phyloP scores from a whole-genome alignment of 495 filamentous ascomycete genomes.

The Xylaria intraflava region DNA sequence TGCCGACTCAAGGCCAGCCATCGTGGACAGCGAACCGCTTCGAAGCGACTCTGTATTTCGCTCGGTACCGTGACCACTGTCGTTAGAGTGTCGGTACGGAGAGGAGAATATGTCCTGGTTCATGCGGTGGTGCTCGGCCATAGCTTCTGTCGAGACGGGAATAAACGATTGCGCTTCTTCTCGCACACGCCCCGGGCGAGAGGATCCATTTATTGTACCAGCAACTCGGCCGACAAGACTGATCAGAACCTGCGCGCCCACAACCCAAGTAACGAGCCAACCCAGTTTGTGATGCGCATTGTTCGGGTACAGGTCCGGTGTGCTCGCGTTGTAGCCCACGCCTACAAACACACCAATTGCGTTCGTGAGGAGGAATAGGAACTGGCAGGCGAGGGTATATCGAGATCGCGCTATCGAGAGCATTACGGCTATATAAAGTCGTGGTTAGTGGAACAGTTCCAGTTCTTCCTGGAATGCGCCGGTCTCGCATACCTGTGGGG shows the following conservation, averaged over 20 bases:
- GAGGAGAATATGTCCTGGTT: conserved; percentile 32
- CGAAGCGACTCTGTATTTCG: conserved; percentile 58
- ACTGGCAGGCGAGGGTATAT: conserved; percentile 63
- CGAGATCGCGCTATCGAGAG: conserved; percentile 77
- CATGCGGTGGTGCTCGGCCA: conserved; percentile 52
- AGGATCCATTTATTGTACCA: conserved; percentile 25
- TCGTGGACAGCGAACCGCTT: conserved; percentile 54
- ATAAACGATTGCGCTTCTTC: conserved; percentile 51
- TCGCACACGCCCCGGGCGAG: conserved; percentile 14
- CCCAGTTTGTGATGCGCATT: conserved; percentile 87
- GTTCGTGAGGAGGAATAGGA: conserved; percentile 68
- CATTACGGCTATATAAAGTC: conserved; percentile 61
- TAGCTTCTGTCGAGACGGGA: conserved; percentile 61
- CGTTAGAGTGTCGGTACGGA: conserved; percentile 64
- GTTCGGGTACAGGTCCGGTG: conserved; percentile 81
- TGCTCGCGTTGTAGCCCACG: conserved; percentile 71
- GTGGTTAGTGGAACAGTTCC: conserved; percentile 16
- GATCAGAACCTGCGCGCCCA: conserved; percentile 61
- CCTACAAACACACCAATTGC: conserved; percentile 63
- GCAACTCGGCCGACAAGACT: conserved; percentile 52
- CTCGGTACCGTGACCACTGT: conserved; percentile 87
- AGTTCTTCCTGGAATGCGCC: not conserved
- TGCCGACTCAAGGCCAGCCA: conserved; percentile 46
- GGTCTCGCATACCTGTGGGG: conserved; percentile 59
- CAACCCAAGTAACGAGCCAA: conserved; percentile 73